Conservation (phyloP, 2,329 filamentous ascomycete genomes). For the Sporothrix phasma region DNA sequence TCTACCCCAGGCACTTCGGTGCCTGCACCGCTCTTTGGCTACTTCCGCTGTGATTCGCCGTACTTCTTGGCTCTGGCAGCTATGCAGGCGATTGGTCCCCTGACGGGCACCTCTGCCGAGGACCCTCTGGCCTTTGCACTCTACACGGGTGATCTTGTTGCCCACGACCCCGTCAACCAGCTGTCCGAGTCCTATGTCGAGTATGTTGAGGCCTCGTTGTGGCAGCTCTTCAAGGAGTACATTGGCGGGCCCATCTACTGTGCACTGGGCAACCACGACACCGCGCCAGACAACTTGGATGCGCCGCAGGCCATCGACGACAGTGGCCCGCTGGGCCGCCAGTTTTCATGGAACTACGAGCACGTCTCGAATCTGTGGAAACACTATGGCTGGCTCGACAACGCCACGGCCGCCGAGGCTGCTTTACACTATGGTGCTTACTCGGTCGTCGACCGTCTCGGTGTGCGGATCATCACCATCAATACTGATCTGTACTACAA, state of each 20-base stretch:
- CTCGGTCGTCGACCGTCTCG: conserved; percentile 34
- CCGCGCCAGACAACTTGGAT: conserved; percentile 42
- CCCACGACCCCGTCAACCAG: conserved; percentile 43
- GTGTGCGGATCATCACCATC: conserved; percentile 47
- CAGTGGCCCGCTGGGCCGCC: conserved; percentile 35
- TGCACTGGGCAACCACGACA: conserved; percentile 49
- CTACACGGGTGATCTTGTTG: conserved; percentile 50
- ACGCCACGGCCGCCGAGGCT: conserved; percentile 27
- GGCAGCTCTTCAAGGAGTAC: conserved; percentile 45
- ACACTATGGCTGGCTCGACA: conserved; percentile 41
- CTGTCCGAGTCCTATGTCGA: conserved; percentile 42
- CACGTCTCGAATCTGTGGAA: conserved; percentile 37
- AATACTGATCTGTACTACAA: conserved; percentile 52
- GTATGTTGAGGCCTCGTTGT: conserved; percentile 43
- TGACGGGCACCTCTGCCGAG: conserved; percentile 42
- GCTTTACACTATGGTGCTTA: conserved; percentile 42
- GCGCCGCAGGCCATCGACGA: conserved; percentile 37
- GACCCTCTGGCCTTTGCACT: conserved; percentile 43
- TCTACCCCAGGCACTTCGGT: conserved; percentile 32
- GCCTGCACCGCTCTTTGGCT: conserved; percentile 44
- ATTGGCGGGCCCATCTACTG: conserved; percentile 46
- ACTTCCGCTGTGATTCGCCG: conserved; percentile 47
- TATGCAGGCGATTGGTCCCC: conserved; percentile 42
- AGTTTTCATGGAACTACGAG: conserved; percentile 46
- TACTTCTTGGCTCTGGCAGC: conserved; percentile 47